These are phyloP conservation scores for Candida morakotiae DNA, from an alignment of 805 yeast genomes.

Conservation along the genomic window DNA sequence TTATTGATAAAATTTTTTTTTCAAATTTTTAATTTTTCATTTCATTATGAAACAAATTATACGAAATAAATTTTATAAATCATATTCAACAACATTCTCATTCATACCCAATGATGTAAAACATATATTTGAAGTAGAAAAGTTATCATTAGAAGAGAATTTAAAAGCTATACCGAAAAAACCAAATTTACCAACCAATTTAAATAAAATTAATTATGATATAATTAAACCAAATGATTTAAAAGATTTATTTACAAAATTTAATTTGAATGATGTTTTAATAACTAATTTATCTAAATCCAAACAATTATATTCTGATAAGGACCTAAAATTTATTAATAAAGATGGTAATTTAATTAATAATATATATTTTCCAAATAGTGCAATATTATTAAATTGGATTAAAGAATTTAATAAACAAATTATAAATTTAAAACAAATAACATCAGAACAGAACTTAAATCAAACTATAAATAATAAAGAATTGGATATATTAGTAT, in stretches of 20 bases:
- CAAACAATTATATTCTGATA: conserved; percentile 26
- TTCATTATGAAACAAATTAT: background rate
- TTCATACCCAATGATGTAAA: conserved; percentile 26
- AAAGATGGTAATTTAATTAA: background rate
- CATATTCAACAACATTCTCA: conserved; percentile 11
- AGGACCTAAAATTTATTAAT: background rate
- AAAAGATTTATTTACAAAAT: conserved; percentile 29
- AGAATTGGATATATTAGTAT: background rate
- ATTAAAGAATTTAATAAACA: conserved; percentile 21
- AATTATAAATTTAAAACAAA: conserved; percentile 11
- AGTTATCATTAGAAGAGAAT: conserved; percentile 23
- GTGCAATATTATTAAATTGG: conserved; percentile 28
- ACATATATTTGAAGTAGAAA: conserved; percentile 25
- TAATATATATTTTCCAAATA: conserved; percentile 21
- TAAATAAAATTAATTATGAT: conserved; percentile 19
- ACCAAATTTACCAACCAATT: conserved; percentile 14
- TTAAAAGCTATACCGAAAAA: conserved; percentile 31
- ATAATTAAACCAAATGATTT: conserved; percentile 31
- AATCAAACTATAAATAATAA: background rate
- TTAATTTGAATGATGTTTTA: conserved; percentile 25
- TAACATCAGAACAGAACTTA: background rate
- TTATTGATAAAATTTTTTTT: too few relatives aligned
- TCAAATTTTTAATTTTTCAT: background rate
- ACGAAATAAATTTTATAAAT: background rate
- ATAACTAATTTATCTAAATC: conserved; percentile 25